Conservation (phyloP, 345 rosid species). For the Heritiera littoralis region DNA sequence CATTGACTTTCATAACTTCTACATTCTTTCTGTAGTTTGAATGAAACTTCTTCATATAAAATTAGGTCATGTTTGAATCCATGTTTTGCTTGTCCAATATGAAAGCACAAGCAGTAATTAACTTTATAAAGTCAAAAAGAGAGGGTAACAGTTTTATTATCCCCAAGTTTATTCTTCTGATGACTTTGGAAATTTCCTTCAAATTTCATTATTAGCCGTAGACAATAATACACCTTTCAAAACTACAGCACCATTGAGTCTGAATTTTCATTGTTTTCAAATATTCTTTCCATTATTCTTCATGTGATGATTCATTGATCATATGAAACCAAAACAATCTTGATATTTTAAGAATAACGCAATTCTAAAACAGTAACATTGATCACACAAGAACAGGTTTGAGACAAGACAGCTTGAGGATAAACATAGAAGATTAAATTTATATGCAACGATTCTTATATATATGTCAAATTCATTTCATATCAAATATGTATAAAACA, state of each 20-base stretch:
- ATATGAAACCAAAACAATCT: no score
- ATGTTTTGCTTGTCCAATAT: neutral
- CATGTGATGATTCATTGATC: no score
- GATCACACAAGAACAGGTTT: neutral
- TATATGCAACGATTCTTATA: no score
- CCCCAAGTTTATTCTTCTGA: neutral
- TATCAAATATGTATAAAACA: no score
- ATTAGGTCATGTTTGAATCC: neutral
- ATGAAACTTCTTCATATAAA: neutral
- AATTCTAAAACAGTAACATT: neutral
- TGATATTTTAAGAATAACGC: no score
- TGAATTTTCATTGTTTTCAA: no score
- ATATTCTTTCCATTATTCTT: no score
- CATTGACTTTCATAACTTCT: constrained; percentile 10
- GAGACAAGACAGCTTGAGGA: neutral
- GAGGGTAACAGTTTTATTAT: neutral
- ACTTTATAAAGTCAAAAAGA: neutral
- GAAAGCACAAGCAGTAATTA: neutral
- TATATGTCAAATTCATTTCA: no score
- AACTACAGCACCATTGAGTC: no score
- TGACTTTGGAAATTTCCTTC: no score
- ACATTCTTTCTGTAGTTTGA: constrained; percentile 21
- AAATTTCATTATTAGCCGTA: no score
- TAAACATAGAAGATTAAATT: neutral
- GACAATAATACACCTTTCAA: no score